Evolutionary conservation across 441 rosid species (phyloP).

Genomic region (Aleurites moluccanus): DNA sequence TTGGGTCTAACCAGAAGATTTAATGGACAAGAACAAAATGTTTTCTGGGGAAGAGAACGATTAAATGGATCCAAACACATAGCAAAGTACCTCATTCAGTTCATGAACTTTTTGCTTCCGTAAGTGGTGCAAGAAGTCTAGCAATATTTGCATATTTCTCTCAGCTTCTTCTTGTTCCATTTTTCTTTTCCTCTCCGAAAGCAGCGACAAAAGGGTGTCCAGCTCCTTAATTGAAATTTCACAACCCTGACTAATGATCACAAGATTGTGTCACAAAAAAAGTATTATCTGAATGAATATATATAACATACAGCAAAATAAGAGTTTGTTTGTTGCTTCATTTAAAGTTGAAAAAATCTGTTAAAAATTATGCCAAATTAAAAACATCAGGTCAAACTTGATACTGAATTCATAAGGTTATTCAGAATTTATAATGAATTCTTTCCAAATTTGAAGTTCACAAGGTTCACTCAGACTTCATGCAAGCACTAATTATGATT

Average conservation of each 20-base stretch:
- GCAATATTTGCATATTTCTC: constrained; percentile 95
- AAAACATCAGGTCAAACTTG: not conserved
- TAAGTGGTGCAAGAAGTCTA: constrained; percentile 85
- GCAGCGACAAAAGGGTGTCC: constrained; percentile 66
- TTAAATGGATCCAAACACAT: constrained; percentile 1
- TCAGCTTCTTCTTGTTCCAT: constrained; percentile 99
- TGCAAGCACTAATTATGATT: not conserved
- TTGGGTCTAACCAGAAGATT: not conserved
- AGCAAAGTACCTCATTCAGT: constrained; percentile 68
- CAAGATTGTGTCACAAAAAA: constrained; percentile 33
- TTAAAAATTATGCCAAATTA: not conserved
- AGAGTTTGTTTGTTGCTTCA: no score
- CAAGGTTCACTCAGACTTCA: no score
- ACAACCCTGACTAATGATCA: constrained; percentile 76
- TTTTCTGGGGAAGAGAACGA: not conserved
- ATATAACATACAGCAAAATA: no score
- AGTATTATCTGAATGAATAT: not conserved
- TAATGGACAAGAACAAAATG: not conserved
- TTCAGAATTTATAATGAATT: not conserved
- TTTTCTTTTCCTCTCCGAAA: constrained; percentile 93
- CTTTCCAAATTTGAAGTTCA: not conserved
- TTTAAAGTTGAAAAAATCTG: no score
- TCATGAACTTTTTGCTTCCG: constrained; percentile 92
- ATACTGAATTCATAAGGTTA: not conserved
- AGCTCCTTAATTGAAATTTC: constrained; percentile 88